A percentile compares a stretch with the other conserved stretches of the same genome.
Conservation (phyloP, 2,329 filamentous ascomycete genomes). For the Penicillium sp. region DNA sequence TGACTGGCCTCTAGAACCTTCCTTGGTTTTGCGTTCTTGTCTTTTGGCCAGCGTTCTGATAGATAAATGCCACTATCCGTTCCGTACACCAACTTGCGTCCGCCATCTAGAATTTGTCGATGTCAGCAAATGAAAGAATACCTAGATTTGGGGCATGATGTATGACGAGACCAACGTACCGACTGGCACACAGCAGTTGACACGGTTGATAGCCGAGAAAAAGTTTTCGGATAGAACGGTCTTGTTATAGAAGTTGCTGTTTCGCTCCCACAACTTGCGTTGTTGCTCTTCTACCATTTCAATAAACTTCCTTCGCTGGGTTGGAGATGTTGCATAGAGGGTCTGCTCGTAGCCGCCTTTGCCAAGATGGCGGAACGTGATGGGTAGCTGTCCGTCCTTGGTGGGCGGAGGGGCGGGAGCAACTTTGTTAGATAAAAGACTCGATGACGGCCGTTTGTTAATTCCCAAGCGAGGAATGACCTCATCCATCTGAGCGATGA, state of each 20-base stretch:
- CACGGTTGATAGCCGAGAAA: slow-evolving; percentile 83
- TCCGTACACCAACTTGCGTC: slow-evolving; percentile 89
- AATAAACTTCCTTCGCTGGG: slow-evolving; percentile 93
- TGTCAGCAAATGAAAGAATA: slow-evolving; percentile 1
- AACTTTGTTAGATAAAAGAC: slow-evolving; percentile 69
- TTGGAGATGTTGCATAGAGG: slow-evolving; percentile 81
- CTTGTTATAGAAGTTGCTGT: slow-evolving; percentile 71
- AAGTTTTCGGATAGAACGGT: slow-evolving; percentile 78
- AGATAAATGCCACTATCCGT: slow-evolving; percentile 94
- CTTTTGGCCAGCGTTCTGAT: slow-evolving; percentile 86
- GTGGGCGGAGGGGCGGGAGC: slow-evolving; percentile 53
- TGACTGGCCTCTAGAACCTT: slow-evolving; percentile 82
- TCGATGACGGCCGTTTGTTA: slow-evolving; percentile 84
- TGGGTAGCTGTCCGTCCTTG: slow-evolving; percentile 78
- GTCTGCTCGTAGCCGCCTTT: slow-evolving; percentile 94
- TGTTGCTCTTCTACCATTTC: slow-evolving; percentile 93
- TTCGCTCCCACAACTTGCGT: slow-evolving; percentile 74
- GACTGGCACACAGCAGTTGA: slow-evolving; percentile 93
- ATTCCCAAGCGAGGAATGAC: slow-evolving; percentile 80
- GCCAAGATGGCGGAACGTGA: slow-evolving; percentile 93
- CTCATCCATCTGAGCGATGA: slow-evolving; percentile 97
- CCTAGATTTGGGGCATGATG: neutral
- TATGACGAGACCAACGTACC: slow-evolving; percentile 59
- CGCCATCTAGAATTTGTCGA: slow-evolving; percentile 69
- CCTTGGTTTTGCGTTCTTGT: slow-evolving; percentile 71